Conservation (phyloP, 345 rosid species). For the Arabis alpina region DNA sequence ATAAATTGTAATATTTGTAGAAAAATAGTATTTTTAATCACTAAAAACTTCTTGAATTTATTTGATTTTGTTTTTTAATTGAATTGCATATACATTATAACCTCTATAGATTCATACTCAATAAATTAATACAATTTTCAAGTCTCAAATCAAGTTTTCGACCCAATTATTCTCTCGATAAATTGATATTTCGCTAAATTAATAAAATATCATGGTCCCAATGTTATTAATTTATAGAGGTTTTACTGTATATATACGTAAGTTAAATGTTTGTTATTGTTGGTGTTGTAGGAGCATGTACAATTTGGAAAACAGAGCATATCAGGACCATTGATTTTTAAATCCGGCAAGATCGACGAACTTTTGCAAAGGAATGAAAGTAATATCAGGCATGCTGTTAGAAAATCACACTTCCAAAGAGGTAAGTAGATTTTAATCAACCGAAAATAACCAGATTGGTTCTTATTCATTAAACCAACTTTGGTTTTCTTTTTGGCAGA, state of each 20-base stretch:
- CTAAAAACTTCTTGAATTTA: too few relatives aligned
- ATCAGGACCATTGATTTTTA: constrained; percentile 58
- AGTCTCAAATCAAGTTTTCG: too few relatives aligned
- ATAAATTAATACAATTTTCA: too few relatives aligned
- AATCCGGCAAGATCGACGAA: constrained; percentile 52
- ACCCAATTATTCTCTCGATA: too few relatives aligned
- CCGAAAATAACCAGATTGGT: constrained; percentile 8
- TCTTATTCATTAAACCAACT: background rate
- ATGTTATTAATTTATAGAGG: too few relatives aligned
- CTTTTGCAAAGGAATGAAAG: constrained; percentile 58
- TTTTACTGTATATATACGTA: constrained; percentile 2
- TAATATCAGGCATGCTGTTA: constrained; percentile 55
- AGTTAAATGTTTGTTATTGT: constrained; percentile 15
- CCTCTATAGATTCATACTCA: too few relatives aligned
- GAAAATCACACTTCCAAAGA: constrained; percentile 51
- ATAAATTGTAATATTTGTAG: too few relatives aligned
- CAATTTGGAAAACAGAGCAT: constrained; percentile 37
- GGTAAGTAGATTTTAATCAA: constrained; percentile 42
- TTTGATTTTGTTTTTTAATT: too few relatives aligned
- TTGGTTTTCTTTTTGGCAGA: constrained; percentile 13
- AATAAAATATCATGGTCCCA: too few relatives aligned
- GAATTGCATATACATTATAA: too few relatives aligned
- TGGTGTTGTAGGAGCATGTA: constrained; percentile 25
- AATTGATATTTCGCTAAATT: too few relatives aligned
- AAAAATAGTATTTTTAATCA: too few relatives aligned